Conservation (phyloP, 352 stramenopile species). For the Pythium myriotylum region DNA sequence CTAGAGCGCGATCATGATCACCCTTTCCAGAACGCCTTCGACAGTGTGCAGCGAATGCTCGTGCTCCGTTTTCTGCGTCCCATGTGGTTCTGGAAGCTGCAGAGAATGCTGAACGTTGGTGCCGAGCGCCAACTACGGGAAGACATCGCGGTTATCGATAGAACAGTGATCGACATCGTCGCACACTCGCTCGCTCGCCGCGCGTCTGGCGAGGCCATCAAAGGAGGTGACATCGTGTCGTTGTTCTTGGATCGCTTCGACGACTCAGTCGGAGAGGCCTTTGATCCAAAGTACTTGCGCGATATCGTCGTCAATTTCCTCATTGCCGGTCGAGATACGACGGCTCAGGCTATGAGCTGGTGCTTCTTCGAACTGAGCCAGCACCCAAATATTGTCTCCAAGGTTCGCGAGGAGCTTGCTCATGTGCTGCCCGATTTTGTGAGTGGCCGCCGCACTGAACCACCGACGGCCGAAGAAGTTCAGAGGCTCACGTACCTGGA, state of each 20-base stretch:
- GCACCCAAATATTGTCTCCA: background rate
- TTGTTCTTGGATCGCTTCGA: slow-evolving; percentile 50
- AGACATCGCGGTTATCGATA: slow-evolving; percentile 47
- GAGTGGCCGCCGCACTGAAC: background rate
- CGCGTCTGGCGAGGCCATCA: background rate
- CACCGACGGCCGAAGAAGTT: slow-evolving; percentile 40
- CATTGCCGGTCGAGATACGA: slow-evolving; percentile 73
- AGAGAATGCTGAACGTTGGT: slow-evolving; percentile 38
- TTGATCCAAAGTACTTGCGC: slow-evolving; percentile 47
- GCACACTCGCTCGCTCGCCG: slow-evolving; percentile 33
- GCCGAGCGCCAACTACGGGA: slow-evolving; percentile 33
- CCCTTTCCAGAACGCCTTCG: slow-evolving; percentile 55
- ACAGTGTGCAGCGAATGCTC: slow-evolving; percentile 34
- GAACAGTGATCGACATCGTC: slow-evolving; percentile 48
- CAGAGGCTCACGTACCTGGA: slow-evolving; percentile 46
- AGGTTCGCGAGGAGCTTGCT: slow-evolving; percentile 46
- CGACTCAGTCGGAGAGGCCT: slow-evolving; percentile 7
- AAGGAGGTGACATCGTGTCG: slow-evolving; percentile 40
- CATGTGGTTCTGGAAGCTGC: slow-evolving; percentile 49
- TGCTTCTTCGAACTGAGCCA: slow-evolving; percentile 49
- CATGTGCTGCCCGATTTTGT: slow-evolving; percentile 8
- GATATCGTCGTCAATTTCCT: slow-evolving; percentile 78
- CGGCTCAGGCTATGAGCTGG: slow-evolving; percentile 67
- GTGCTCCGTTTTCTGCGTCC: slow-evolving; percentile 34
- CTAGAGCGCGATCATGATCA: slow-evolving; percentile 45